Percentiles rank a stretch among this genome's conserved stretches.
These are phyloP conservation scores for Fusarium marasasianum DNA, from an alignment of 2,329 filamentous ascomycete species.

Conservation along the genomic window DNA sequence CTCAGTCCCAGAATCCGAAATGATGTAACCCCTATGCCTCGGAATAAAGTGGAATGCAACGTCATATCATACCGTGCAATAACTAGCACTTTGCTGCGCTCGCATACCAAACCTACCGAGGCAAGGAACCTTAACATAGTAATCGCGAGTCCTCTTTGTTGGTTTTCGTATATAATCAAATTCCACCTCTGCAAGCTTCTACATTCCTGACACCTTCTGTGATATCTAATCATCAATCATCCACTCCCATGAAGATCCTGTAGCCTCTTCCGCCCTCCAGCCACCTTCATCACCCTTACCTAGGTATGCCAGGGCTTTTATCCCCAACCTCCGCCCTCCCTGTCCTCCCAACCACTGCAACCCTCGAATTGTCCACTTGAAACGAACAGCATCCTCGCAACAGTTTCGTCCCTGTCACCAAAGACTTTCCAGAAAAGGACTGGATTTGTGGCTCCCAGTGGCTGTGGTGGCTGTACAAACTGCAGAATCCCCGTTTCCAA, in stretches of 20 bases:
- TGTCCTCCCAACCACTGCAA: slow-evolving; percentile 26
- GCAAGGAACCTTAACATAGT: neutral
- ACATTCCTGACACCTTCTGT: slow-evolving; percentile 6
- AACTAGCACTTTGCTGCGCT: neutral
- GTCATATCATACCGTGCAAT: slow-evolving; percentile 8
- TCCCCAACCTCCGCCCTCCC: slow-evolving; percentile 27
- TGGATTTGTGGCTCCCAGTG: slow-evolving; percentile 24
- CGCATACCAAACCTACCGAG: slow-evolving; percentile 7
- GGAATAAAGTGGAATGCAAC: slow-evolving; percentile 20
- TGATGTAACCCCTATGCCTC: neutral
- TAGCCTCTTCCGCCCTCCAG: slow-evolving; percentile 23
- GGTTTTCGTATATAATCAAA: neutral
- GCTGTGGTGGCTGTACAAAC: slow-evolving; percentile 31
- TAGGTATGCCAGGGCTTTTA: slow-evolving; percentile 5
- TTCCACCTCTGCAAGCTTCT: slow-evolving; percentile 9
- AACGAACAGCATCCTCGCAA: slow-evolving; percentile 26
- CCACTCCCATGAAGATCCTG: neutral
- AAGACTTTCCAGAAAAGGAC: slow-evolving; percentile 15
- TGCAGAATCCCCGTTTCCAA: slow-evolving; percentile 11
- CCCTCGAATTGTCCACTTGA: slow-evolving; percentile 19
- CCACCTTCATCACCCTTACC: slow-evolving; percentile 20
- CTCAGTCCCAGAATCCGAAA: neutral
- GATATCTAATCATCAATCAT: slow-evolving; percentile 14
- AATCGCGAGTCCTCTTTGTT: neutral
- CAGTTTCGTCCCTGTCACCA: slow-evolving; percentile 6